These are phyloP conservation scores for Gloeopeniophorella convolvens DNA, from an alignment of 768 basidiomycete species.

Conservation along the genomic window DNA sequence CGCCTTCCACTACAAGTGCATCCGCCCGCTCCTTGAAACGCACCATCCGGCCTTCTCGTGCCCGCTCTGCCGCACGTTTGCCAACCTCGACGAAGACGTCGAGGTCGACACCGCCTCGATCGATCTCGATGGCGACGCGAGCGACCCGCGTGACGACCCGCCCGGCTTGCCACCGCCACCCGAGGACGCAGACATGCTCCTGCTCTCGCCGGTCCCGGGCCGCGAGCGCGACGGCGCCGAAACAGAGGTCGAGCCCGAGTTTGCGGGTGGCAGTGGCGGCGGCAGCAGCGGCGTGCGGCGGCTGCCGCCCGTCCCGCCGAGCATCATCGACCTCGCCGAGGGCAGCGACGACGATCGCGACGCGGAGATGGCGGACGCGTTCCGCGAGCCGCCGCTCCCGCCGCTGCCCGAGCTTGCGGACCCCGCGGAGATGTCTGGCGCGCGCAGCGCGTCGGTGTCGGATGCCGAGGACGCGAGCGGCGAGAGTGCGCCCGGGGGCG, in stretches of 20 bases:
- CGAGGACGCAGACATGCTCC: conserved; percentile 14
- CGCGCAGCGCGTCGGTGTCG: conserved; percentile 14
- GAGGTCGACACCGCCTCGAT: conserved; percentile 46
- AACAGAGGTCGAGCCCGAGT: conserved; percentile 16
- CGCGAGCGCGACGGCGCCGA: conserved; percentile 15
- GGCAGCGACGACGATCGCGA: conserved; percentile 16
- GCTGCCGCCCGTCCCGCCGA: conserved; percentile 2
- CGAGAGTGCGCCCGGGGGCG: conserved; percentile 2
- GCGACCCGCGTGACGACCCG: not conserved
- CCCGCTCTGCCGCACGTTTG: conserved; percentile 91
- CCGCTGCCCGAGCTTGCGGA: conserved; percentile 10
- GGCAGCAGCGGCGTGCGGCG: conserved; percentile 2
- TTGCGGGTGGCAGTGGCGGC: not conserved
- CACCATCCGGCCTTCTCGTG: conserved; percentile 94
- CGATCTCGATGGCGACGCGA: not conserved
- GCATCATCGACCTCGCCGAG: conserved; percentile 17
- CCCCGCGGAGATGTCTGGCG: not conserved
- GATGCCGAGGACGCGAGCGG: conserved; percentile 17
- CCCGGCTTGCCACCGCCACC: not conserved
- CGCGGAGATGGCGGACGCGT: conserved; percentile 11
- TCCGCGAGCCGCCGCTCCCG: conserved; percentile 3
- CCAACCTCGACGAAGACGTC: conserved; percentile 93
- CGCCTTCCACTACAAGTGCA: conserved; percentile 95
- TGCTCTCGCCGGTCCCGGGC: conserved; percentile 6
- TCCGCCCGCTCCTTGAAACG: conserved; percentile 80